phyloP scores from a whole-genome alignment of 768 basidiomycete species.

The Boletus sp. region DNA sequence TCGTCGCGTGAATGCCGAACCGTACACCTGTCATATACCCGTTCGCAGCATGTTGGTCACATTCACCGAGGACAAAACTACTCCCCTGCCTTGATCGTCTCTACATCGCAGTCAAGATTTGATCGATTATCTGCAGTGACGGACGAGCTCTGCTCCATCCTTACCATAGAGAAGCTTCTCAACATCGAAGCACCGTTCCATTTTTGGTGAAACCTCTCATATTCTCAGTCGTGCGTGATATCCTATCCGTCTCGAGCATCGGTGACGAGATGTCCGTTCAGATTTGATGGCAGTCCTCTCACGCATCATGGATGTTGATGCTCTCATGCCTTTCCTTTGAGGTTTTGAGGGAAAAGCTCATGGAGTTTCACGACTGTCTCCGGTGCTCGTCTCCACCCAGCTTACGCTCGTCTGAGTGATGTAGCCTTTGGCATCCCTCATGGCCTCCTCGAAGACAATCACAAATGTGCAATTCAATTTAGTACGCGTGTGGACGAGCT shows the following conservation, averaged over 20 bases:
- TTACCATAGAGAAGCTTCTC: conserved; percentile 96
- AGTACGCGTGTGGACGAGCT: conserved; percentile 89
- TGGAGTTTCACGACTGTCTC: conserved; percentile 99
- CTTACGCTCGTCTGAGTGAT: conserved; percentile 97
- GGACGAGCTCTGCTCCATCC: conserved; percentile 95
- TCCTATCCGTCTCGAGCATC: conserved; percentile 3
- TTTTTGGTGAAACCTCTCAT: conserved; percentile 97
- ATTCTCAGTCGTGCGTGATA: conserved; percentile 79
- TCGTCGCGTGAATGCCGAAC: conserved; percentile 18
- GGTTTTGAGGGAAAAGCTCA: conserved; percentile 99
- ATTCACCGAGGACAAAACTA: conserved; percentile 96
- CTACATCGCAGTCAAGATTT: conserved; percentile 42
- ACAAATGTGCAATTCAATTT: conserved; percentile 97
- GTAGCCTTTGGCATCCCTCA: conserved; percentile 98
- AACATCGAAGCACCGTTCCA: conserved; percentile 95
- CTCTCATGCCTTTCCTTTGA: conserved; percentile 98
- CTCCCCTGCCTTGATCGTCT: conserved; percentile 98
- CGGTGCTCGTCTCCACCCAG: conserved; percentile 93
- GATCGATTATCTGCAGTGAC: conserved; percentile 67
- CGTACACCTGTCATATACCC: conserved; percentile 3
- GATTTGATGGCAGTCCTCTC: conserved; percentile 97
- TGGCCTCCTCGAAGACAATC: conserved; percentile 97
- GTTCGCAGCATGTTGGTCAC: conserved; percentile 80
- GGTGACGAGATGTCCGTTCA: conserved; percentile 24
- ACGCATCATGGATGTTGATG: conserved; percentile 96